These are phyloP conservation scores for Aurifilum marmelostoma DNA, from an alignment of 2,329 filamentous ascomycete genomes.

Conservation along the genomic window DNA sequence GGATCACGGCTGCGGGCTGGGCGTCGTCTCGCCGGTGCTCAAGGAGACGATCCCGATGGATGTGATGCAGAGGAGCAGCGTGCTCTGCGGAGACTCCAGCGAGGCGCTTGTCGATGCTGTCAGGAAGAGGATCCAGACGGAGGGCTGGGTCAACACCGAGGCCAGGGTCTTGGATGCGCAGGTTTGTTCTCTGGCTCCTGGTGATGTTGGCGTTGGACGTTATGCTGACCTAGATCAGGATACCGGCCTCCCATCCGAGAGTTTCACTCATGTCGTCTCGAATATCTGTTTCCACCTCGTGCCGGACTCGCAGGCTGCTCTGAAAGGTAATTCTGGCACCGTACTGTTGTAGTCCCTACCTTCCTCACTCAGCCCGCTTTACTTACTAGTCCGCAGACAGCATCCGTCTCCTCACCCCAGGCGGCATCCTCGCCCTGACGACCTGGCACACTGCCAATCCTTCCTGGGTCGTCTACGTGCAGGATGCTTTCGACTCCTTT, in stretches of 20 bases:
- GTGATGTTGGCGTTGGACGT: not conserved
- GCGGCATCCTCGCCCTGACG: slow-evolving; percentile 45
- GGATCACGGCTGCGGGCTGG: slow-evolving; percentile 58
- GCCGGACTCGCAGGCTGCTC: slow-evolving; percentile 34
- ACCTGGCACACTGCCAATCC: slow-evolving; percentile 39
- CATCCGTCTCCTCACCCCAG: slow-evolving; percentile 44
- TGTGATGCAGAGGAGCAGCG: slow-evolving; percentile 46
- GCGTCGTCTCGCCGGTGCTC: slow-evolving; percentile 51
- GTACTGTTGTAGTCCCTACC: not conserved
- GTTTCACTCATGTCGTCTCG: slow-evolving; percentile 35
- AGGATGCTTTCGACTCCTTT: slow-evolving; percentile 45
- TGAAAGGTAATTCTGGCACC: slow-evolving; percentile 32
- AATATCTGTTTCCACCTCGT: slow-evolving; percentile 37
- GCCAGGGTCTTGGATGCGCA: slow-evolving; percentile 50
- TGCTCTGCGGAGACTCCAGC: slow-evolving; percentile 55
- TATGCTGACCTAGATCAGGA: slow-evolving; percentile 29
- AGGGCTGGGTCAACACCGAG: slow-evolving; percentile 52
- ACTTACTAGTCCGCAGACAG: slow-evolving; percentile 36
- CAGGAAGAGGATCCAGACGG: slow-evolving; percentile 41
- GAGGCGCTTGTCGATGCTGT: slow-evolving; percentile 46
- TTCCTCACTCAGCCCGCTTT: no score
- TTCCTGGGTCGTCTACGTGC: slow-evolving; percentile 44
- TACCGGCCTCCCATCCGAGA: slow-evolving; percentile 30
- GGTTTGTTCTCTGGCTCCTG: slow-evolving; percentile 36
- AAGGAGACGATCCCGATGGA: slow-evolving; percentile 44